Base-by-base conservation (phyloP, 257 asterid species). In the Solanum peruvianum region DNA sequence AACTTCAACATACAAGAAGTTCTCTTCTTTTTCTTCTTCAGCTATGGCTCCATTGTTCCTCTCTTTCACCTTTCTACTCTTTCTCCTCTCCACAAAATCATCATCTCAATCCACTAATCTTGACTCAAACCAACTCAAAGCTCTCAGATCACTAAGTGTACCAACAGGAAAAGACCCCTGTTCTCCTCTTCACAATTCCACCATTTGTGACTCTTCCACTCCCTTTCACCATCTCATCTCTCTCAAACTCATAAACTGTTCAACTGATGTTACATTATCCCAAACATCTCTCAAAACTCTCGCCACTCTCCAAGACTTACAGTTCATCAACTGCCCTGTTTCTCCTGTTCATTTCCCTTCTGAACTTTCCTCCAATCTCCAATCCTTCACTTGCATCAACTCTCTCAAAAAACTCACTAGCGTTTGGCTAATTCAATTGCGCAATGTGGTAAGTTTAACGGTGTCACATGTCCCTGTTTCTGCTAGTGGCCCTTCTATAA, bases 141-240 rank as follows among this genome's bases (percentile, higher is more conserved):
- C 98, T 21, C 98, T 96, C 86, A 95, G 94, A 42, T 95, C 99
- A 87, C 93, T 96, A 77, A 90, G 89, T 88, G 72, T 95, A 47
- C 98, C 98, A 66, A 90, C 93, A 60, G 84, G 93, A 75, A 95
- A 93, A 86, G 91, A 93, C 91, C 98, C 96, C 25, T 96, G 99
- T 42, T 88, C 94, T 3, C 91, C 88, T 44, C 93, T 85, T 86
- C 90, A 47, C 91, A 87, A 94, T 92, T 16, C 93, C 94, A 71
- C 91, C 86, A 78, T 90, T 60, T 96, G 99, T 87, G 99, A 96
- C 93, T 76, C 91, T 87, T 25, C 94, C 89, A 14, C 87, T 86
- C 99, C 99, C 56, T 95, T 91, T 90, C 94, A 98, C 91, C 96
- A 93, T 93, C 94, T 97, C 89, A 21, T 92, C 91, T 94, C 98